Base-by-base conservation (phyloP, 2,329 filamentous ascomycete species). In the Penicillium sp. region DNA sequence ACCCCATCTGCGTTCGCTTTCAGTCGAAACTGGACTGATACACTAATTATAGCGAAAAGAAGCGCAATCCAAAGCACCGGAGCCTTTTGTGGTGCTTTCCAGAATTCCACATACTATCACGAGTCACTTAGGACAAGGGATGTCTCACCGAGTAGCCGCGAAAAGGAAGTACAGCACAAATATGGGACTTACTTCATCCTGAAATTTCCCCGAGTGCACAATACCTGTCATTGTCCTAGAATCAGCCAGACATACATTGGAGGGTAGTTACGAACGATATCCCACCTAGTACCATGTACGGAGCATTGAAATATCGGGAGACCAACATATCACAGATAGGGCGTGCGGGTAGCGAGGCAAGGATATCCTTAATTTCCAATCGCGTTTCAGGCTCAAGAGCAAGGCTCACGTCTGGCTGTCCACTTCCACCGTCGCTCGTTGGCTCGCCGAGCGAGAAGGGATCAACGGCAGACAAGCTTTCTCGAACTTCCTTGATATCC, bases 31-130 rank as follows among this genome's bases (percentile, higher is more conserved):
- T 46, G 46, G 7, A 25, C 46, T 15, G 50, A 52, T 44, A 52
- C 46, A 34, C 44, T 53, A 23, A 63, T 38, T 1, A 63, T 50
- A 16, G 50, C 46, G 13, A 54, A 59, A 10, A 63, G 29, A n/a
- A 63, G 55, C 7, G 53, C 59, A 21, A 62, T 29, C 61, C 61
- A 63, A 12, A 54, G 49, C n/a, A 55, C 25, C 6, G 58, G 52
- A 16, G 61, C 35, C 16, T 39, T 54, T 7, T 18, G n/a, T 15
- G 53, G 58, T n/a, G 54, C 37, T 37, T 57, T 47, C 61, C 61
- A 63, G 27, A 63, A 62, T 48, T 48, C 55, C 23, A 57, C 59
- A 38, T 63, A 62, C 60, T 63, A 15, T 25, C 21, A 8, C 13
- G 4, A 18, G 9, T 46, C 42, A 42, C 38, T 39, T 3, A 21